Evolutionary conservation across 2,329 filamentous ascomycete species (phyloP).

Genomic region (Pyrenochaeta sp.): DNA sequence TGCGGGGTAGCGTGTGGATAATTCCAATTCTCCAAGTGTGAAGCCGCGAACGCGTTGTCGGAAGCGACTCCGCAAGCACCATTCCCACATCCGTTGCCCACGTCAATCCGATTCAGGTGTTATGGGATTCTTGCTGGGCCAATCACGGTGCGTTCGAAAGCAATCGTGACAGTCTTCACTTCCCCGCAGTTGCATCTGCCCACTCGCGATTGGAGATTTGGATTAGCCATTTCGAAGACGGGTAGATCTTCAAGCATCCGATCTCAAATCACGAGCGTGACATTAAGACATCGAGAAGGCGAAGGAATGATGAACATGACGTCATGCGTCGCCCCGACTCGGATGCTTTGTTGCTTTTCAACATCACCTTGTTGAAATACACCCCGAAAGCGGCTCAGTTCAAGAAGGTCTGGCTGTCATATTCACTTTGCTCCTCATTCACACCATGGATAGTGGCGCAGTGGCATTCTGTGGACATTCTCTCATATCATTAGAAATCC

Average conservation of each 20-base stretch:
- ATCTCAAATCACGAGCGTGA: background rate
- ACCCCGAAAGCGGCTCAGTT: no score
- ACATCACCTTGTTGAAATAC: no score
- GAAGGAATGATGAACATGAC: no score
- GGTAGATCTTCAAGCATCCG: background rate
- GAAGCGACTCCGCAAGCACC: conserved; percentile 9
- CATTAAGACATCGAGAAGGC: no score
- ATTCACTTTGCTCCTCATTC: no score
- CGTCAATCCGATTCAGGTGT: background rate
- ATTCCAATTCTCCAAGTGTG: conserved; percentile 14
- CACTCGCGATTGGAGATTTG: background rate
- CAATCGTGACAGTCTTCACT: background rate
- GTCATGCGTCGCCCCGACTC: no score
- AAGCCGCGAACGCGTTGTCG: conserved; percentile 3
- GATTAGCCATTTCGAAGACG: background rate
- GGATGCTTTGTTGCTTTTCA: no score
- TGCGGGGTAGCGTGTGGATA: conserved; percentile 22
- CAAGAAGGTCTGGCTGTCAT: no score
- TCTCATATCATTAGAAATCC: no score
- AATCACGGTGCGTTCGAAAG: background rate
- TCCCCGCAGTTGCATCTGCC: background rate
- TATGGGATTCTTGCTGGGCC: background rate
- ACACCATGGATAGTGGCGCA: no score
- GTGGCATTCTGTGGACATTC: no score
- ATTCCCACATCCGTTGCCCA: background rate